phyloP scores from a whole-genome alignment of 768 basidiomycete species.

The Coprinopsis marcescibilis region DNA sequence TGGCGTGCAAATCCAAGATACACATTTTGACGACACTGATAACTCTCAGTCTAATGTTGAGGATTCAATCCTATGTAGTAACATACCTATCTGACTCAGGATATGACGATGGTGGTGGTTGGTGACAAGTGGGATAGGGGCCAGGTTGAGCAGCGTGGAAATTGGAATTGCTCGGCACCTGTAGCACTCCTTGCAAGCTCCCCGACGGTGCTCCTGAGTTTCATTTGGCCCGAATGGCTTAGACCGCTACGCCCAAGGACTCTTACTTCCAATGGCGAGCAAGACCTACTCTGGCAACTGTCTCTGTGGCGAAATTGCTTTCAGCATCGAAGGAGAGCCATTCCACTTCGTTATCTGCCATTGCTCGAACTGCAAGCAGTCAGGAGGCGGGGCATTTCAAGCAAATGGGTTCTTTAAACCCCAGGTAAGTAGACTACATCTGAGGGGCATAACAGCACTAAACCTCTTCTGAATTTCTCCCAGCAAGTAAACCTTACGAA shows the following conservation, averaged over 20 bases:
- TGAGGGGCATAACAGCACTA: not conserved
- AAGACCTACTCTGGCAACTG: constrained; percentile 21
- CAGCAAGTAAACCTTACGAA: constrained; percentile 20
- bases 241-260: not conserved
- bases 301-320: constrained; percentile 24
- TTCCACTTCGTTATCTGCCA: constrained; percentile 27
- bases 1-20: no score
- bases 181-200: no score
- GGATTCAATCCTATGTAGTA: no score
- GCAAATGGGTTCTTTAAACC: constrained; percentile 26
- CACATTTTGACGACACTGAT: no score
- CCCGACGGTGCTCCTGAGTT: no score
- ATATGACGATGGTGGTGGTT: no score
- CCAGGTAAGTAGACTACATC: constrained; percentile 14
- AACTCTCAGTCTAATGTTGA: no score
- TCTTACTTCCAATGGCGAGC: not conserved
- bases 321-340: constrained; percentile 23
- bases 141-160: no score
- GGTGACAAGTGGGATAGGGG: no score
- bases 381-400: constrained; percentile 27
- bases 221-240: no score
- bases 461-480: not conserved
- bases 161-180: no score
- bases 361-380: constrained; percentile 28
- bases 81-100: no score